Base-by-base conservation (phyloP, 1,284 basidiomycete species). In the Irpex rosettiformis region DNA sequence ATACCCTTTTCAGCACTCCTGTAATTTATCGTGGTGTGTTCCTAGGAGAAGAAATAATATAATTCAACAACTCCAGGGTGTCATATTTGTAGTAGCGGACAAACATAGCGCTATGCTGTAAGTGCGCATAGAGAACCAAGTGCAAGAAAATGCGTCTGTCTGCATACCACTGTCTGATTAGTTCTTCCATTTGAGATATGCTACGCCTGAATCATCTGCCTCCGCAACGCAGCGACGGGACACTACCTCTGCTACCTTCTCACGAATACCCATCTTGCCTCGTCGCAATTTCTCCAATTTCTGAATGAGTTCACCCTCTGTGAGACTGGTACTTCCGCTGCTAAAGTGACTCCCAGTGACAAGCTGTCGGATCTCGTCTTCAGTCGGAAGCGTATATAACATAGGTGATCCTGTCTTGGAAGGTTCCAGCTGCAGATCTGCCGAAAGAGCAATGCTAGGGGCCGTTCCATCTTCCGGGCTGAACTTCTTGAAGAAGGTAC, bases 201-300 rank as follows among this genome's bases (percentile, higher is more conserved):
- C 75, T 59, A 66, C 60, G 63, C 84, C 83, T 62, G 83, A 81
- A 49, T 75, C 75, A 65, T 85, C 83, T 62, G 84, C 79, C 21
- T 80, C 75, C 52, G 84, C 70, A 18, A 77, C 73, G 67, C 88
- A 89, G 65, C 75, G 79, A 63, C 93, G 83, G 57, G 74, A 67
- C 10, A 87, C 78, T 53, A 94, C 84, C 66, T 94, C 93, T 27
- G 80, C 57, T 22, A 94, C 76, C 73, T 94, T 94, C 65, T 87
- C 86, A 64, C 73, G 76, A 3, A 91, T 81, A 27, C 93, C 93
- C 57, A 79, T 69, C 73, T 94, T 94, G 33, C 82, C 79, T 33
- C 64, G 73, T 63, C 64, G 81, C 70, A 74, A 60, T 7, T 63
- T 60, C 21, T 71, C 66, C 66, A 91, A 83, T 62, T 81, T 78